Conservation (phyloP, 345 rosid species). For the Hibiscus tridactylites region DNA sequence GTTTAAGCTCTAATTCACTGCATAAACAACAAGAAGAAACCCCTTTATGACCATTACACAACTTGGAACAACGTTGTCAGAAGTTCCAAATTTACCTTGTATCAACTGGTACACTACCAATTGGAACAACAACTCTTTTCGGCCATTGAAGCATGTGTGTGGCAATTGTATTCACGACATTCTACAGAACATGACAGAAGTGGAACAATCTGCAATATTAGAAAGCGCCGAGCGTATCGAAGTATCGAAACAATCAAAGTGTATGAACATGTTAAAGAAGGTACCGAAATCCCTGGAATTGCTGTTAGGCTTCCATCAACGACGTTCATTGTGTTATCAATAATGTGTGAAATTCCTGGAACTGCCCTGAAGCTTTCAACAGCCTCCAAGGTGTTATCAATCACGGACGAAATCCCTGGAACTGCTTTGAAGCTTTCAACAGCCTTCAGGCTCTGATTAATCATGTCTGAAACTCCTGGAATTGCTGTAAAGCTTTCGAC, state of each 20-base stretch:
- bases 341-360: no score
- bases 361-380: no score
- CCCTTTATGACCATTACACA: background rate
- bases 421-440: no score
- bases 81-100: constrained; percentile 39
- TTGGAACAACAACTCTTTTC: constrained; percentile 92
- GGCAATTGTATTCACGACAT: constrained; percentile 76
- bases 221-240: background rate
- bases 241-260: background rate
- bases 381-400: no score
- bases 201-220: background rate
- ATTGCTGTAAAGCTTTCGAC: no score
- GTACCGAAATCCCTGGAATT: constrained; percentile 77
- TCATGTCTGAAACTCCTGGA: no score
- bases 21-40: background rate
- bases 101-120: constrained; percentile 88
- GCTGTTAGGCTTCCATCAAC: constrained; percentile 98
- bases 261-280: background rate
- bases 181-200: constrained; percentile 35
- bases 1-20: constrained; percentile 96
- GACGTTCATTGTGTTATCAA: no score
- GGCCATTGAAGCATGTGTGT: constrained; percentile 98
- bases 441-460: no score
- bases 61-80: background rate
- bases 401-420: no score